These are phyloP conservation scores for Tricholoma matsutake DNA, from an alignment of 768 basidiomycete genomes.

Conservation along the genomic window DNA sequence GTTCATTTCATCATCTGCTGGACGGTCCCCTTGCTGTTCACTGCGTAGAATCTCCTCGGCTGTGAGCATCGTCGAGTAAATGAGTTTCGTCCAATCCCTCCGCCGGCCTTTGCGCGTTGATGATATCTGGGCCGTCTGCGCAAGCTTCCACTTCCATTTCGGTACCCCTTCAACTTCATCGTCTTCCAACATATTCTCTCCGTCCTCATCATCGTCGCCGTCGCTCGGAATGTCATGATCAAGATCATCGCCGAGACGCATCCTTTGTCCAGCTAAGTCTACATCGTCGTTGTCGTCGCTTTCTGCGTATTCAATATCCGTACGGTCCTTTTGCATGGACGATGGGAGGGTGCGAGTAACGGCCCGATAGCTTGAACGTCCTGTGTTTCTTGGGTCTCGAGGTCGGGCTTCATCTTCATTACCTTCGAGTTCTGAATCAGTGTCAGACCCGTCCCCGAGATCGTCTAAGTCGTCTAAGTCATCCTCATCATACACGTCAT, in stretches of 20 bases:
- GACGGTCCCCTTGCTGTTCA: slow-evolving; percentile 13
- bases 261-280: slow-evolving; percentile 6
- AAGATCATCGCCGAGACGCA: slow-evolving; percentile 39
- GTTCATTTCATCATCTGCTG: slow-evolving; percentile 31
- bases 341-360: slow-evolving; percentile 39
- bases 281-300: slow-evolving; percentile 62
- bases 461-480: background rate
- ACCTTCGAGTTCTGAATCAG: slow-evolving; percentile 9
- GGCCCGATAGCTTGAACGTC: slow-evolving; percentile 49
- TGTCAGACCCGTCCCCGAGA: slow-evolving; percentile 15
- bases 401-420: slow-evolving; percentile 18
- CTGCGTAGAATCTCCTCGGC: slow-evolving; percentile 64
- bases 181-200: slow-evolving; percentile 30
- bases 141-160: slow-evolving; percentile 72
- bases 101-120: slow-evolving; percentile 38
- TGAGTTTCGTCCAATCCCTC: slow-evolving; percentile 81
- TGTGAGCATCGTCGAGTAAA: slow-evolving; percentile 69
- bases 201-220: slow-evolving; percentile 35
- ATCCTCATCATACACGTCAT: slow-evolving; percentile 3
- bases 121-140: slow-evolving; percentile 40
- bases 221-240: slow-evolving; percentile 47
- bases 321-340: slow-evolving; percentile 31
- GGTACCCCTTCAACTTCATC: slow-evolving; percentile 47
- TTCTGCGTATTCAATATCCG: slow-evolving; percentile 65
- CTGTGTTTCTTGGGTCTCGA: slow-evolving; percentile 38